Evolutionary conservation across 768 basidiomycete species (phyloP).

Genomic region (Xerocomellus amylosporus): DNA sequence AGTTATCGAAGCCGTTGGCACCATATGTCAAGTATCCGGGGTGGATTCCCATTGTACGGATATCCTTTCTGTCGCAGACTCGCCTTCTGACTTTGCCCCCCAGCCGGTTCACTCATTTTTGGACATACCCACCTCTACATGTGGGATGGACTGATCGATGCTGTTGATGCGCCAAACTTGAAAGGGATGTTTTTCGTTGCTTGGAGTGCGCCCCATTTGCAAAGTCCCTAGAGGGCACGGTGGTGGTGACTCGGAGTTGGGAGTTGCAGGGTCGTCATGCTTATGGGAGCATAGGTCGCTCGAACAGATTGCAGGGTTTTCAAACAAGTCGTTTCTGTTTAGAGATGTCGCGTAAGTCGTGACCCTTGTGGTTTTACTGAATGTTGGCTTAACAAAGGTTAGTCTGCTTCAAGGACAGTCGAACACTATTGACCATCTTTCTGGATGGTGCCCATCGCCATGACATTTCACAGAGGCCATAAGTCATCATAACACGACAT

Average conservation of each 20-base stretch:
- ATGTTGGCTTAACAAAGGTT: background rate
- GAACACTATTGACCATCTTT: slow-evolving; percentile 83
- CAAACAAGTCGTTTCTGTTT: slow-evolving; percentile 84
- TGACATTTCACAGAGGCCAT: slow-evolving; percentile 54
- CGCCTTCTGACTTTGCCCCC: background rate
- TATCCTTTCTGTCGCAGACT: background rate
- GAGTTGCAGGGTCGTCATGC: background rate
- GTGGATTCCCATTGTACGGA: slow-evolving; percentile 89
- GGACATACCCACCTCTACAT: slow-evolving; percentile 86
- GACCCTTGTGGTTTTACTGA: background rate
- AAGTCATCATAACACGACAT: slow-evolving; percentile 42
- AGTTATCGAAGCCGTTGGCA: slow-evolving; percentile 81
- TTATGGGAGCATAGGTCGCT: slow-evolving; percentile 55
- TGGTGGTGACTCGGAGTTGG: slow-evolving; percentile 71
- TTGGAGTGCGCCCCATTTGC: slow-evolving; percentile 77
- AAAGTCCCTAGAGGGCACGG: slow-evolving; percentile 76
- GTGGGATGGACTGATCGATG: slow-evolving; percentile 87
- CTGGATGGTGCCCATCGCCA: slow-evolving; percentile 62
- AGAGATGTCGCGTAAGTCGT: slow-evolving; percentile 80
- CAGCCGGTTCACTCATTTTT: slow-evolving; percentile 82
- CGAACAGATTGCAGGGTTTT: slow-evolving; percentile 71
- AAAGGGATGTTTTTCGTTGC: slow-evolving; percentile 79
- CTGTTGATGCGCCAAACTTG: slow-evolving; percentile 80
- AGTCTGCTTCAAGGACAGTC: slow-evolving; percentile 88
- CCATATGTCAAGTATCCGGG: slow-evolving; percentile 83